Evolutionary conservation across 2,329 filamentous ascomycete species (phyloP), one percentile per base, ranked within the genome.

Genomic region (Cercospora berteroae): DNA sequence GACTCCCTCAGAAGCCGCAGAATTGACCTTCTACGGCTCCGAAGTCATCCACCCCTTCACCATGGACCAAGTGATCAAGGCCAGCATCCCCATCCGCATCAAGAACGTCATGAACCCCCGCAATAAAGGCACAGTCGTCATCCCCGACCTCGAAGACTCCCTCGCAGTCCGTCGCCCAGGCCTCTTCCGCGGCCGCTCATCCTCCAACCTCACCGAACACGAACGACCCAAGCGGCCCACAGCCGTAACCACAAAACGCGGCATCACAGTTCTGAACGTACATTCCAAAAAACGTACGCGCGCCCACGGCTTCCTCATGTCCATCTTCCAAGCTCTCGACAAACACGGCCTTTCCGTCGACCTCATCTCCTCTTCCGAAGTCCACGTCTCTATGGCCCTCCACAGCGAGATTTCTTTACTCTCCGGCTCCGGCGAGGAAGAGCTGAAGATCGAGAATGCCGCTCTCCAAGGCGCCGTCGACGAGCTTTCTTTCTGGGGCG

Each of bases 1-100:
- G 77, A 97, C 94, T 3, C 95, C 95, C 0, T 90, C 93, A 9
- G 95, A 99, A 80, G 95, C 95, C 1, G 94, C 95, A 12, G 95
- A 99, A 80, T 84, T 99, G 82, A 98, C 95, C 23, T 86, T 85
- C 71, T 85, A 85, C 72, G 84, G 84, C 66, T 84, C 94, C 69
- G 95, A 99, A 80, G 95, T 99, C 77, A 99, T 99, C 74, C 95
- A 99, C 79, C 95, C 97, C 72, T 90, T 97, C 78, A 99, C 95
- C 74, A 98, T 99, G 94, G 94, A 98, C 81, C 95, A 98, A 81
- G 87, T 89, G 65, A 89, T 89, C 69, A 84, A 84, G 75, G 92
- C 92, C 0, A 89, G 90, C 61, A 95, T 95, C 75, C 91, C 89
- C 16, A 94, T 95, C 75, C 90, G 92, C 71, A 95, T 95, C 81